Evolutionary conservation across 2,329 filamentous ascomycete genomes (phyloP), one percentile per base, ranked within the genome.

Genomic region (Colletotrichum godetiae): DNA sequence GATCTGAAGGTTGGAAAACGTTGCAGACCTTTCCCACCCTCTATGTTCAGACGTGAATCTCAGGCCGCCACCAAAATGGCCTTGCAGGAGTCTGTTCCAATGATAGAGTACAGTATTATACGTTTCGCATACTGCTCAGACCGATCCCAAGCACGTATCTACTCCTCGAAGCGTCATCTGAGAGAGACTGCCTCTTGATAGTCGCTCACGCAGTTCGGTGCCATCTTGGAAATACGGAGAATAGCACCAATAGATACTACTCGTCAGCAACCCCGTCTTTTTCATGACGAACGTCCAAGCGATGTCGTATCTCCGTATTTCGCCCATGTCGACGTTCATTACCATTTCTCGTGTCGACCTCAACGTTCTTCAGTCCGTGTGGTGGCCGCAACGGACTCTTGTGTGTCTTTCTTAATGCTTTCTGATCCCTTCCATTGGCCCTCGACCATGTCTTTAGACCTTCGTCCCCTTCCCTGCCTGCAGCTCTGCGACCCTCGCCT

Each of bases 401-500:
- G 5, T 11, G 19, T 7, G 10, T 65, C 22, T 22, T n/a, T 15
- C 27, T 29, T 4, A 49, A 7, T 22, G 22, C 19, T 33, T 49
- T 6, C 42, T 8, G 29, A n/a, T 49, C 55, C 56, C 15, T 49
- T n/a, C n/a, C 12, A 56, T 52, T 59, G 29, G 1, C 22, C 5
- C 19, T n/a, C 15, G 29, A 29, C 52, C n/a, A 19, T 11, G 55
- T 24, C 7, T 15, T 11, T 69, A 66, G 19, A 29, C 35, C 12
- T 35, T 27, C 3, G 60, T 37, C 8, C 49, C 35, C 31, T 61
- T 73, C 22, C 56, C 42, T 13, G 35, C 15, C 72, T 83, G 79
- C 68, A 85, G 76, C 37, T 80, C 79, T 63, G 80, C 78, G 5
- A 86, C 79, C 74, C 81, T 80, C 7, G 80, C 78, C 75, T 86